Base-by-base conservation (phyloP, 2,329 filamentous ascomycete species). In the Ceratocystis lukuohia region DNA sequence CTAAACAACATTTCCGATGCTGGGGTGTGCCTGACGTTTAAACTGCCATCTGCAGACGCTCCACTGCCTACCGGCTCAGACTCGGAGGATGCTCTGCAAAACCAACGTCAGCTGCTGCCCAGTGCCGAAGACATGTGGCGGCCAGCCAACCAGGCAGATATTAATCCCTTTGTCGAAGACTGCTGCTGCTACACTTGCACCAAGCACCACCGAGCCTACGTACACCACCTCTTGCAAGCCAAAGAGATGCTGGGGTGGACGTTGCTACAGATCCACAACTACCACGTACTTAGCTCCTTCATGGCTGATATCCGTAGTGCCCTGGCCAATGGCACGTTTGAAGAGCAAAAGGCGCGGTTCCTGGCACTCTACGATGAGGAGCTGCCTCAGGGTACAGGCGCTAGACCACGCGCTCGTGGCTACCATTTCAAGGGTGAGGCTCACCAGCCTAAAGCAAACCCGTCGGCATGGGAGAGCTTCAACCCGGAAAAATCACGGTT, bases 221-320 rank as follows among this genome's bases (percentile, higher is more conserved):
- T 99, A 45, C 88, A 91, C 70, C 94, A 99, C 74, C 81, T 97
- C 0, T 83, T 99, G 5, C 81, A 84, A 61, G 91, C 94, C 0
- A 95, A 92, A 73, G 94, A 99, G 76, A 97, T 99, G 94, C 84
- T 96, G 3, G 93, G 88, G 28, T 99, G 94, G 94, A 89, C 88
- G 0, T 80, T 99, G 6, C 80, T 99, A 6, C 93, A 97, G 74
- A 82, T 96, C 2, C 94, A 99, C 77, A 99, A 99, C 74, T 86
- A 95, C 74, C 81, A 86, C 68, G 77, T 88, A 6, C 75, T 96
- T 65, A 81, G 83, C 59, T 72, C 77, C 0, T 96, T 97, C 77
- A 96, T 97, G 74, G 75, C 78, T 0, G 82, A 80, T 0, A 79
- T 96, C 5, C 84, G 93, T 22, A 73, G 75, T 1, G 85, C 84